Conservation (phyloP, 2,329 filamentous ascomycete genomes). For the Intubia oerlemansii region DNA sequence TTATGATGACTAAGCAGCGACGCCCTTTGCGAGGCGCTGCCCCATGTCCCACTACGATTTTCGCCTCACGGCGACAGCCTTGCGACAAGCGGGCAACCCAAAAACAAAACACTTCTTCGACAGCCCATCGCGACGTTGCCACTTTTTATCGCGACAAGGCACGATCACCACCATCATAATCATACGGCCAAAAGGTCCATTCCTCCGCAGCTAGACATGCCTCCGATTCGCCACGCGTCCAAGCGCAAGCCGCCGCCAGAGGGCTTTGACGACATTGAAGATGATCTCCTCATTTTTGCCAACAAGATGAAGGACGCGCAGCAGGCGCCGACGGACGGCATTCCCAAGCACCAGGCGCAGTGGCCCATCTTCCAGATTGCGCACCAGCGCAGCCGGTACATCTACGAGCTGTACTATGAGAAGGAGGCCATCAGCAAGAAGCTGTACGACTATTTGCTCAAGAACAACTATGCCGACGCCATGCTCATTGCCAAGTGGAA, state of each 20-base stretch:
- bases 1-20: slow-evolving; percentile 2
- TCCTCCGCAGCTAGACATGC: slow-evolving; percentile 36
- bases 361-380: slow-evolving; percentile 98
- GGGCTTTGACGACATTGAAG: slow-evolving; percentile 74
- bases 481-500: slow-evolving; percentile 99
- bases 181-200: too few species aligned
- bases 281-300: slow-evolving; percentile 63
- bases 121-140: too few species aligned
- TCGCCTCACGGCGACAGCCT: too few species aligned
- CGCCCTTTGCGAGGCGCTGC: too few species aligned
- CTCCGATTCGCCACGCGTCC: slow-evolving; percentile 51
- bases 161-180: too few species aligned
- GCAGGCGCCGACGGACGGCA: slow-evolving; percentile 65
- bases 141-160: too few species aligned
- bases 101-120: too few species aligned
- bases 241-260: slow-evolving; percentile 69
- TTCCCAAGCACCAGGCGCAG: slow-evolving; percentile 66
- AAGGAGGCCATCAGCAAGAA: slow-evolving; percentile 86
- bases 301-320: slow-evolving; percentile 95
- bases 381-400: slow-evolving; percentile 78
- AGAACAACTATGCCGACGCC: slow-evolving; percentile 88
- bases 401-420: slow-evolving; percentile 95
- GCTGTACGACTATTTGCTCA: slow-evolving; percentile 89
- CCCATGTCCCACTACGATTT: too few species aligned
- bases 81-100: too few species aligned